Percentiles rank a stretch among this genome's conserved stretches.
Evolutionary conservation across 805 yeast genomes (phyloP).

Genomic region (Sugiyamaella floridensis): DNA sequence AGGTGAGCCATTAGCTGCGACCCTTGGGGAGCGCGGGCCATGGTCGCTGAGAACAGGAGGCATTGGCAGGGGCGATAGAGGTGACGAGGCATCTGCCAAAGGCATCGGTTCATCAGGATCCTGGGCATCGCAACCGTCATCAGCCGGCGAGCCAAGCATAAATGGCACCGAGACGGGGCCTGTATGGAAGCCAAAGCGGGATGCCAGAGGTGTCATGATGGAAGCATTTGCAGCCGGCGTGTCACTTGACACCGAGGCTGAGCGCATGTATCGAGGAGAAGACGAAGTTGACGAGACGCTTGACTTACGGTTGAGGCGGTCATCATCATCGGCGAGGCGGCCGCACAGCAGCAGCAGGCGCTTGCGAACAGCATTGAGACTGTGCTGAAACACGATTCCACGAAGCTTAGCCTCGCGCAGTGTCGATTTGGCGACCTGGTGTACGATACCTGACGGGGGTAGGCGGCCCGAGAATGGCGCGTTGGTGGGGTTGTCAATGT

Average conservation of each 20-base stretch:
- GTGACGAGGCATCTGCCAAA: not conserved
- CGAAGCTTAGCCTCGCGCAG: conserved; percentile 30
- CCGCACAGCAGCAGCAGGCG: conserved; percentile 25
- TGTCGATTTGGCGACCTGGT: conserved; percentile 52
- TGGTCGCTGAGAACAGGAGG: not conserved
- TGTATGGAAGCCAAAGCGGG: not conserved
- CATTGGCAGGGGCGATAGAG: not conserved
- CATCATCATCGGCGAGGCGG: conserved; percentile 7
- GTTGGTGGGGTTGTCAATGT: conserved; percentile 49
- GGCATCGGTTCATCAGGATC: not conserved
- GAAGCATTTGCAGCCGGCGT: not conserved
- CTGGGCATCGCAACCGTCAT: conserved; percentile 2
- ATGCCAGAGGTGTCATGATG: conserved; percentile 5
- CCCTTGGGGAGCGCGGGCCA: not conserved
- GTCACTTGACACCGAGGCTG: not conserved
- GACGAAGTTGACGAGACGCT: conserved; percentile 1
- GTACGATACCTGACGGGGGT: conserved; percentile 64
- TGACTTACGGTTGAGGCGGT: not conserved
- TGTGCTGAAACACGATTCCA: conserved; percentile 27
- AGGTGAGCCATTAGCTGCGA: not conserved
- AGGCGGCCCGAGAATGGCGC: conserved; percentile 61
- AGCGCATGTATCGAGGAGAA: conserved; percentile 3
- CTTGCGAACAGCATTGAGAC: conserved; percentile 27
- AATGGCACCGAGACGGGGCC: conserved; percentile 1
- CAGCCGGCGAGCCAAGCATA: conserved; percentile 4